Conservation (phyloP, 495 filamentous ascomycete species). For the Letharia lupina region DNA sequence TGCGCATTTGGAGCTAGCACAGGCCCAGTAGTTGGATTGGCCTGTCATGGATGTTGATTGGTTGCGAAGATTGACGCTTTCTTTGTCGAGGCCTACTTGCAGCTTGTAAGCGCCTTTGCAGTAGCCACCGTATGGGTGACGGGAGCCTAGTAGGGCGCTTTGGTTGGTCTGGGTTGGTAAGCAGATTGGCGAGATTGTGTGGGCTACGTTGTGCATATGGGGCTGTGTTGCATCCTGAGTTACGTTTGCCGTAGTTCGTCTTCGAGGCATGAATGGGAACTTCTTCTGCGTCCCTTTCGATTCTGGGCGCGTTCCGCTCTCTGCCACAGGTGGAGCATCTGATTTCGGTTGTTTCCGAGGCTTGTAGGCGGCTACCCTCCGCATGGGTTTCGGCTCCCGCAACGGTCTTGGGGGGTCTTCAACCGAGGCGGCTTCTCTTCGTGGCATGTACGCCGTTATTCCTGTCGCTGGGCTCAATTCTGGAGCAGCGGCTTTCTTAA, state of each 20-base stretch:
- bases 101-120: conserved; percentile 43
- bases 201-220: background rate
- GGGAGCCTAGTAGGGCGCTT: background rate
- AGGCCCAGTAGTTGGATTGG: conserved; percentile 30
- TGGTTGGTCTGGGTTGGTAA: background rate
- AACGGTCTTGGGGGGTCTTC: background rate
- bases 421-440: background rate
- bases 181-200: background rate
- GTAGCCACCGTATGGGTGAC: conserved; percentile 37
- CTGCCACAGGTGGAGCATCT: conserved; percentile 1
- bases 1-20: conserved; percentile 31
- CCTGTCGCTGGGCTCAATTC: background rate
- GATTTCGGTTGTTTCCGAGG: background rate
- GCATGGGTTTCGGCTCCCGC: background rate
- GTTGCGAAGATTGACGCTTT: conserved; percentile 21
- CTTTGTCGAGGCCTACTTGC: conserved; percentile 31
- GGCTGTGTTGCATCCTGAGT: too few species aligned
- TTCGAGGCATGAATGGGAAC: conserved; percentile 3
- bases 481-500: background rate
- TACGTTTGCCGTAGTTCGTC: background rate
- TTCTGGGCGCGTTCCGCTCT: background rate
- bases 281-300: conserved; percentile 6
- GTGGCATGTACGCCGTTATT: background rate
- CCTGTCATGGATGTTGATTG: conserved; percentile 17
- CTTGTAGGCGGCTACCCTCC: background rate